Percentiles rank a stretch among this genome's conserved stretches.
phyloP scores from a whole-genome alignment of 148 eudicot genomes.

The Persicaria maculosa region DNA sequence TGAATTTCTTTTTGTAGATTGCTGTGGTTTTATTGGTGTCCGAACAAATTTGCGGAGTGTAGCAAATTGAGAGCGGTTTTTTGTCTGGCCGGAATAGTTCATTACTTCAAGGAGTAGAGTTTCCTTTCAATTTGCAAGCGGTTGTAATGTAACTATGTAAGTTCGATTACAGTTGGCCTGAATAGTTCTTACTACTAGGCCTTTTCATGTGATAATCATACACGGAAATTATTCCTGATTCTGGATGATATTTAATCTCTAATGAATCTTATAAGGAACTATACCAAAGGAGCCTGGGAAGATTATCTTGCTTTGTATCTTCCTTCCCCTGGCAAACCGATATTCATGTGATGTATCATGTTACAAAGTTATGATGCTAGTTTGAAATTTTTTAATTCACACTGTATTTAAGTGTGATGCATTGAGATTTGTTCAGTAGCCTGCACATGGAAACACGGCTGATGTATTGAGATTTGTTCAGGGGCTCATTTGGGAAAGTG shows the following conservation, averaged over 20 bases:
- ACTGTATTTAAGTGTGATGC: background rate
- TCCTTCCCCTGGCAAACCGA: background rate
- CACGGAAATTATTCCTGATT: background rate
- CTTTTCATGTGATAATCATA: background rate
- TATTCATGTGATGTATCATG: background rate
- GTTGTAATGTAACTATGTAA: background rate
- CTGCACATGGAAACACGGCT: too few relatives aligned
- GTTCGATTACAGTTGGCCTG: background rate
- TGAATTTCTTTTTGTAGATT: too few relatives aligned
- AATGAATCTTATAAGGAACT: background rate
- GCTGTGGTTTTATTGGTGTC: background rate
- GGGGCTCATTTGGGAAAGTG: too few relatives aligned
- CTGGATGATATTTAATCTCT: background rate
- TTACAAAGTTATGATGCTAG: background rate
- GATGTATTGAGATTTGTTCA: too few relatives aligned
- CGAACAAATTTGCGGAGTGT: background rate
- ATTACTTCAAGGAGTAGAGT: background rate
- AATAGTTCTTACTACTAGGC: background rate
- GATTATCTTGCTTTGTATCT: background rate
- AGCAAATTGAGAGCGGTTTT: background rate
- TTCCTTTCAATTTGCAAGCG: background rate
- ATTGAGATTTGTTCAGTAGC: background rate
- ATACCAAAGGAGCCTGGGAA: background rate
- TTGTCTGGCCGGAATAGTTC: background rate
- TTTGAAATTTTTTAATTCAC: background rate